Conservation (phyloP, 1,284 basidiomycete species). For the Volvariella surrecta region DNA sequence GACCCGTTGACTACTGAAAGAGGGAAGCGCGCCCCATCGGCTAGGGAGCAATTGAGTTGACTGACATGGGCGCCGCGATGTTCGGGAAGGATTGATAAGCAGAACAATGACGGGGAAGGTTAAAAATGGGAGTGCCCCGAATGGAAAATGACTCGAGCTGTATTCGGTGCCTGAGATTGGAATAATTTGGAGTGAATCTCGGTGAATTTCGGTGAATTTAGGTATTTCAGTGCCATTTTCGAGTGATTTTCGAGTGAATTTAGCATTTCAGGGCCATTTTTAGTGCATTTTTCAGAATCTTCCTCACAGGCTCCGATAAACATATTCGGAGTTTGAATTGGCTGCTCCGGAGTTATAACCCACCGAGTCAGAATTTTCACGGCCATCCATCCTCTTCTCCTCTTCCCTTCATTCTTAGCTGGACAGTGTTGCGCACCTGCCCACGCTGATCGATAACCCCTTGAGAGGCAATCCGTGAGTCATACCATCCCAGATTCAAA, state of each 20-base stretch:
- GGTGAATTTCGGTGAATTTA: neutral
- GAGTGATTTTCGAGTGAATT: neutral
- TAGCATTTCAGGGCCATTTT: neutral
- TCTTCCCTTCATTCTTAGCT: slow-evolving; percentile 1
- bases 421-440: neutral
- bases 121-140: neutral
- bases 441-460: neutral
- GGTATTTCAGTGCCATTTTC: neutral
- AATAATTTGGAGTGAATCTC: neutral
- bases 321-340: neutral
- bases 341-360: neutral
- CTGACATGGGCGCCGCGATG: neutral
- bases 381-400: neutral
- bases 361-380: neutral
- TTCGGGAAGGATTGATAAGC: neutral
- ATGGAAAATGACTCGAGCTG: too few species aligned
- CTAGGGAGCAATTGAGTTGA: too few species aligned
- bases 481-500: neutral
- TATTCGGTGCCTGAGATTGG: neutral
- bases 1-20: too few species aligned
- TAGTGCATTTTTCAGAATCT: neutral
- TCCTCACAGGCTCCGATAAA: neutral
- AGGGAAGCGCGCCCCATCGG: too few species aligned
- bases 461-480: neutral
- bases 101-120: neutral